Percentiles rank a stretch among this genome's conserved stretches.
phyloP scores from a whole-genome alignment of 805 yeast species.

The Ogataea neopini region DNA sequence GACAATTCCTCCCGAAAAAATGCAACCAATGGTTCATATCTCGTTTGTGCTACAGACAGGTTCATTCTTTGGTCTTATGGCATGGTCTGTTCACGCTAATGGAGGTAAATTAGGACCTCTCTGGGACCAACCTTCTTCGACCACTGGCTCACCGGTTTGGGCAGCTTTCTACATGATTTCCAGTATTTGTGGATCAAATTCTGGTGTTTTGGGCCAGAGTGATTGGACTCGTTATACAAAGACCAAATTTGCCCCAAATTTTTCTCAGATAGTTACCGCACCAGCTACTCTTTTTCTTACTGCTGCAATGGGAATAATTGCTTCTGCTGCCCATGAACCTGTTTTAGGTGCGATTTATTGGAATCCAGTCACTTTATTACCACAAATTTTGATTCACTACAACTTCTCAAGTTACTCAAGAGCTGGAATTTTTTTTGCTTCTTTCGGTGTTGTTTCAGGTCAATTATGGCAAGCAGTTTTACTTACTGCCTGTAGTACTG shows the following conservation, averaged over 20 bases:
- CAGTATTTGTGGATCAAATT: slow-evolving; percentile 41
- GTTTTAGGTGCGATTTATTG: slow-evolving; percentile 48
- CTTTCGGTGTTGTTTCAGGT: slow-evolving; percentile 38
- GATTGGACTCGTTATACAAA: slow-evolving; percentile 43
- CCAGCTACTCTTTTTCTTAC: slow-evolving; percentile 69
- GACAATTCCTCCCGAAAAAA: slow-evolving; percentile 35
- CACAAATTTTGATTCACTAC: slow-evolving; percentile 34
- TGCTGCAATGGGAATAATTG: slow-evolving; percentile 56
- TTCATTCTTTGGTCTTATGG: slow-evolving; percentile 28
- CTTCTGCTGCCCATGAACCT: slow-evolving; percentile 57
- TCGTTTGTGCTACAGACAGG: slow-evolving; percentile 30
- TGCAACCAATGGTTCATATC: slow-evolving; percentile 29
- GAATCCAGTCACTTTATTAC: slow-evolving; percentile 53
- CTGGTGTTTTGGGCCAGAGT: slow-evolving; percentile 43
- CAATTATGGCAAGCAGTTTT: slow-evolving; percentile 43
- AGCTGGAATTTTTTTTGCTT: slow-evolving; percentile 51
- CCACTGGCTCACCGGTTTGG: slow-evolving; percentile 37
- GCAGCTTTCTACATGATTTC: slow-evolving; percentile 42
- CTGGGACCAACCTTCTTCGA: slow-evolving; percentile 21
- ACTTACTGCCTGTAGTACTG: slow-evolving; percentile 45
- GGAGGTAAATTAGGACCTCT: slow-evolving; percentile 35
- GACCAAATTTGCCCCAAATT: slow-evolving; percentile 25
- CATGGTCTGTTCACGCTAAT: slow-evolving; percentile 33
- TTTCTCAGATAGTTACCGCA: slow-evolving; percentile 23
- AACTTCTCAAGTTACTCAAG: slow-evolving; percentile 41